Conservation (phyloP, 495 filamentous ascomycete genomes). For the Penicillium maclennaniae region DNA sequence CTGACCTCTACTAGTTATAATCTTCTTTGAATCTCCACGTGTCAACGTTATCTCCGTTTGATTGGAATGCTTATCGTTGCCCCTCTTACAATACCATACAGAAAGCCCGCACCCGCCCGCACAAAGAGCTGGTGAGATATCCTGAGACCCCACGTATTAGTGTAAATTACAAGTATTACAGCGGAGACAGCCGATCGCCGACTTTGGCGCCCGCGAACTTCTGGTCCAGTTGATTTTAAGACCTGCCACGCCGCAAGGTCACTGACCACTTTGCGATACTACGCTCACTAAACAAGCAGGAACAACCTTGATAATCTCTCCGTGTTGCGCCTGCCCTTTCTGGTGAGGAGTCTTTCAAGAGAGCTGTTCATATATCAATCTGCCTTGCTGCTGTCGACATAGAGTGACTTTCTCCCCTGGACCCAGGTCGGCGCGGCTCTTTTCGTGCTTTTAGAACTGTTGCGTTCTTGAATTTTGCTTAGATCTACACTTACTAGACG, state of each 20-base stretch:
- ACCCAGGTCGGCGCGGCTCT: not conserved
- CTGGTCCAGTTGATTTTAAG: not conserved
- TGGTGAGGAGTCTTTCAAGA: not conserved
- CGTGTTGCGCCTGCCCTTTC: conserved; percentile 3
- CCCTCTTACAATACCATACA: conserved; percentile 9
- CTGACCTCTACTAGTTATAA: too few species aligned
- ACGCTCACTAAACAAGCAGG: conserved; percentile 12
- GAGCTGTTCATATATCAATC: conserved; percentile 11
- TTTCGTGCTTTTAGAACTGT: not conserved
- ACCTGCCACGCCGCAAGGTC: not conserved
- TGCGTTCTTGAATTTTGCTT: not conserved
- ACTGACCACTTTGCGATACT: conserved; percentile 4
- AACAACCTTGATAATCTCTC: conserved; percentile 3
- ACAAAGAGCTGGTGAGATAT: too few species aligned
- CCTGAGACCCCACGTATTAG: not conserved
- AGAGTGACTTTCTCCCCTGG: not conserved
- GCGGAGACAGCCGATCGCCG: conserved; percentile 10
- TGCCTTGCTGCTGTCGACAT: conserved; percentile 1
- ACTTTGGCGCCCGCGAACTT: not conserved
- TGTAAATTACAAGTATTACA: not conserved
- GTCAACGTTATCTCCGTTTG: not conserved
- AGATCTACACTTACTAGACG: conserved; percentile 1
- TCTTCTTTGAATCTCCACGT: too few species aligned
- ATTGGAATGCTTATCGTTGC: not conserved
- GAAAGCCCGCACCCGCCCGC: conserved; percentile 5